Evolutionary conservation across 805 yeast species (phyloP), one percentile per base, ranked within the genome.

Genomic region (Metschnikowia noctiluminum): DNA sequence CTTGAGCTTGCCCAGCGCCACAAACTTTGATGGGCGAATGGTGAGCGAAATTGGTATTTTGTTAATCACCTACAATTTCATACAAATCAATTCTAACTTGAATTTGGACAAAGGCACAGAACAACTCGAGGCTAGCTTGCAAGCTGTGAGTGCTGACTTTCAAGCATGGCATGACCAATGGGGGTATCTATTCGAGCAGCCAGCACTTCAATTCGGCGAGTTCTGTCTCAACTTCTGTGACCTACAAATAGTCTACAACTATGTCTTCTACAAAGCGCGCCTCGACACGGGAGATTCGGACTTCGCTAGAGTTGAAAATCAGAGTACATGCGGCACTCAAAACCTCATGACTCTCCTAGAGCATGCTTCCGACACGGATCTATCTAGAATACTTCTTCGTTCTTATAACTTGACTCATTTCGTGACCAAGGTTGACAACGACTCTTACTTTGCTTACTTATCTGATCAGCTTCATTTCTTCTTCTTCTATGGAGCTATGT

Each of bases 11-110:
- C 71, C 82, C 5, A 70, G 79, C 34, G 80, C 90, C 2, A 84
- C 90, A 6, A 85, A 85, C 59, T 87, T 87, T 62, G 96, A 87
- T 61, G 89, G 87, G n/a, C 67, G 94, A 50, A 85, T 87, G 81
- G 84, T 86, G 7, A 84, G 89, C 37, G 95, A 87, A 63, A 80
- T 85, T 43, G 78, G 82, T 15, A 71, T 85, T 10, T 80, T 84
- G 46, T 62, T 79, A 14, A 73, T 81, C 11, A 71, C 83, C 0
- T 85, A 85, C 64, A 78, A 78, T 48, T 84, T 73, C 61, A 67
- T 83, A 16, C 84, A 82, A 45, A 50, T 60, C 11, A 66, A 57
- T 44, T 53, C 67, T 27, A 65, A 62, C 47, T 41, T 48, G 21
- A 50, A 45, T 12, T 30, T 46, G 6, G 31, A 43, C 31, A 46